Evolutionary conservation across 176 grass and related monocot species (phyloP), one percentile per base, ranked within the genome.

Genomic region (Rhipidocladum racemiflorum): DNA sequence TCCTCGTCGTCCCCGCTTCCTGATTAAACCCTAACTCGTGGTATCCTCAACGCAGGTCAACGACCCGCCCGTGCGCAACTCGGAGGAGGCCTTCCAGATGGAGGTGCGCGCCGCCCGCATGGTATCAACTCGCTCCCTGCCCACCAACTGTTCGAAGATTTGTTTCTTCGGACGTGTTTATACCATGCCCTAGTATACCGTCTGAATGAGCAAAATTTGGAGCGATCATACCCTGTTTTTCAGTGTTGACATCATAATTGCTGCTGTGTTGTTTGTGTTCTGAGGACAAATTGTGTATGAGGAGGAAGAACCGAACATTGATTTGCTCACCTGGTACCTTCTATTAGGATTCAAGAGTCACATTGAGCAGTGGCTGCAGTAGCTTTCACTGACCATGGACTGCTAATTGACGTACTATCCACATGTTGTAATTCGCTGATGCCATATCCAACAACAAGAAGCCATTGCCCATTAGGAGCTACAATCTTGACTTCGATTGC

Each of bases 11-110:
- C 4, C 77, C 49, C 62, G 8, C 62, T 1, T 68, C 28, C 36
- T 9, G 6, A 27, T 55, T 54, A 75, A 20, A 16, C 69, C 67
- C 34, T 77, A 72, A 17, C 66, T 59, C 32, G 14, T 32, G 4
- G 29, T 25, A 7, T 3, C 61, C 44, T 81, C 34, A 2, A 17
- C 38, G 27, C 85, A 98, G 95, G 92, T 98, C 56, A 95, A 79
- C 75, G 95, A 98, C 9, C 88, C 90, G 24, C 92, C 95, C 17
- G 88, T 95, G 50, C 90, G 90, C 17, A 95, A 98, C 88, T 88
- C 96, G 20, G 87, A 95, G 89, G 92, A 94, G 78, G 86, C 83
- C 20, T 94, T 94, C 54, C 89, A 91, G 87, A 94, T 91, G 92
- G 92, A 91, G 77, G 91, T 91, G 44, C 87, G 84, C 6, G 87